Percentiles rank a stretch among this genome's conserved stretches.
phyloP scores from a whole-genome alignment of 805 yeast genomes.

The Cyberlindnera americana region DNA sequence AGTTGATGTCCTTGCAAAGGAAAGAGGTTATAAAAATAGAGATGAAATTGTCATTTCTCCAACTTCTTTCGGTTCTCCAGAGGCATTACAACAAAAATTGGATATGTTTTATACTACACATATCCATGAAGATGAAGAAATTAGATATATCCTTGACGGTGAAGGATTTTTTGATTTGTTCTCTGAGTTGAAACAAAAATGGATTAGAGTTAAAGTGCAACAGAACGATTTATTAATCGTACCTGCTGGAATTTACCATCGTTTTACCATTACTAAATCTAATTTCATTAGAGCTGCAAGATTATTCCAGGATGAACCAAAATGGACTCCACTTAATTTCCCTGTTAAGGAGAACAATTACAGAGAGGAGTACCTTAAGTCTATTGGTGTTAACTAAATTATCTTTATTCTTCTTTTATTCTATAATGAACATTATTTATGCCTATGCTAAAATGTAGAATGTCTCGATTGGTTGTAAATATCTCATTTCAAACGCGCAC shows the following conservation, averaged over 20 bases:
- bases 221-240: conserved; percentile 64
- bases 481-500: too few species aligned
- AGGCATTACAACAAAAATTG: conserved; percentile 62
- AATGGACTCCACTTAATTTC: conserved; percentile 86
- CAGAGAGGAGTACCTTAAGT: conserved; percentile 44
- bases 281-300: conserved; percentile 75
- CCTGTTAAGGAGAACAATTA: conserved; percentile 49
- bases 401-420: background rate
- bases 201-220: conserved; percentile 73
- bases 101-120: conserved; percentile 77
- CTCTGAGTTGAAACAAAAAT: conserved; percentile 45
- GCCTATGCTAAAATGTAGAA: too few species aligned
- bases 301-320: conserved; percentile 90
- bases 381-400: conserved; percentile 15
- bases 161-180: conserved; percentile 91
- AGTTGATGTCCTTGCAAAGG: conserved; percentile 63
- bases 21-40: conserved; percentile 75
- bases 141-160: conserved; percentile 84
- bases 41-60: conserved; percentile 65
- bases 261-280: conserved; percentile 71
- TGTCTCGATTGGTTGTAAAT: too few species aligned
- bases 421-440: too few species aligned
- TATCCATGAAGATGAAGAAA: conserved; percentile 95
- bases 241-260: conserved; percentile 93
- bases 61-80: conserved; percentile 59